Percentiles rank a stretch among this genome's conserved stretches.
Conservation (phyloP, 352 stramenopile genomes). For the Pythium apleroticum region DNA sequence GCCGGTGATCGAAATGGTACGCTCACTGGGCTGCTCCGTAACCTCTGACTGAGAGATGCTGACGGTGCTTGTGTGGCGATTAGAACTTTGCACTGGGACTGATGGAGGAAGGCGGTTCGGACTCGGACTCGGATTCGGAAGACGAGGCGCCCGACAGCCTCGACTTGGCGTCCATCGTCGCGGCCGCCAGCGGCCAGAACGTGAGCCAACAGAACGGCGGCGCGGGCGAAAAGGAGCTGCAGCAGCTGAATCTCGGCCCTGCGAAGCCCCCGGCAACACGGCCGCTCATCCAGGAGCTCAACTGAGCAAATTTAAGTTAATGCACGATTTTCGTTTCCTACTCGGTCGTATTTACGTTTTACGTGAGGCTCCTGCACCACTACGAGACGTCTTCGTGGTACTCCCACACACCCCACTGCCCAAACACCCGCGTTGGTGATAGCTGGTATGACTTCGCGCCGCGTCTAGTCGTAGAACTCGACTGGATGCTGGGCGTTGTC, state of each 20-base stretch:
- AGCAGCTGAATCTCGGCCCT: slow-evolving; percentile 35
- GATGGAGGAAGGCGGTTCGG: slow-evolving; percentile 47
- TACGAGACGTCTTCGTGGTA: too few species aligned
- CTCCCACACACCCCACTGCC: too few species aligned
- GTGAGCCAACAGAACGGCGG: background rate
- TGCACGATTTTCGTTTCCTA: background rate
- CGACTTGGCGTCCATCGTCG: slow-evolving; percentile 34
- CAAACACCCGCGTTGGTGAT: too few species aligned
- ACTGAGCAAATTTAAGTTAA: slow-evolving; percentile 36
- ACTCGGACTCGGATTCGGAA: slow-evolving; percentile 35
- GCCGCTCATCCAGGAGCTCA: slow-evolving; percentile 77
- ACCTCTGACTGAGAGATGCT: background rate
- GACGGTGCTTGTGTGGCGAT: background rate
- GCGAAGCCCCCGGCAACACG: slow-evolving; percentile 41
- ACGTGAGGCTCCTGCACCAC: background rate
- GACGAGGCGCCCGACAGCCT: slow-evolving; percentile 22
- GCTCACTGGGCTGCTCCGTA: slow-evolving; percentile 1
- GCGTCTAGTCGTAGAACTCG: slow-evolving; percentile 88
- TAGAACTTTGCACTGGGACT: slow-evolving; percentile 79
- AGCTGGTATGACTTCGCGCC: too few species aligned
- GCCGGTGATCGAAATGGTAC: slow-evolving; percentile 77
- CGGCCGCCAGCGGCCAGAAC: background rate
- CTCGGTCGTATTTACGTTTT: slow-evolving; percentile 2
- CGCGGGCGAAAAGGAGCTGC: slow-evolving; percentile 7
- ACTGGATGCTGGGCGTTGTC: slow-evolving; percentile 55